Evolutionary conservation across 1,284 basidiomycete genomes (phyloP).

Genomic region (Coniferiporia sulphurascens): DNA sequence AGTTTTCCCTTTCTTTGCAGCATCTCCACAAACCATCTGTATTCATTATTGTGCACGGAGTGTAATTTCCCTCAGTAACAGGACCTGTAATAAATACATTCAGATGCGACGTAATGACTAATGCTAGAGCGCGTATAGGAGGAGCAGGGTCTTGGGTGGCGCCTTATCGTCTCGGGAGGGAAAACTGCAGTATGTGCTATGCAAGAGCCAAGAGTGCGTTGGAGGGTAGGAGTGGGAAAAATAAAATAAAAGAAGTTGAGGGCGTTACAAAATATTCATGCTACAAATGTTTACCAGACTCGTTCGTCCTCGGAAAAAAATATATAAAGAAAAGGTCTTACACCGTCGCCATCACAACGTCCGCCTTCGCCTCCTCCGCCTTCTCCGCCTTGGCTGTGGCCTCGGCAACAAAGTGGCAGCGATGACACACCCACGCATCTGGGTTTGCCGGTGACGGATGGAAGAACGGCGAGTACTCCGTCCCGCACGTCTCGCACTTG

Average conservation of each 20-base stretch:
- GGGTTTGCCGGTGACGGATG: constrained; percentile 25
- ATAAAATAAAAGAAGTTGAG: no score
- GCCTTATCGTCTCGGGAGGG: background rate
- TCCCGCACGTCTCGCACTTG: constrained; percentile 32
- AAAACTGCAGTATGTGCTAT: background rate
- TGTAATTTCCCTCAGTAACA: constrained; percentile 5
- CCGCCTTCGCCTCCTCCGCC: constrained; percentile 22
- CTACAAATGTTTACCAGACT: background rate
- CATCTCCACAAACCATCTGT: constrained; percentile 6
- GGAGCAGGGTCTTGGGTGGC: background rate
- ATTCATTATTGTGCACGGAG: constrained; percentile 11
- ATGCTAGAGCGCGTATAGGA: no score
- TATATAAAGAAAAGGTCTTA: background rate
- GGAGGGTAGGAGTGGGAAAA: no score
- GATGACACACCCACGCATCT: constrained; percentile 48
- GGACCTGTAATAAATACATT: constrained; percentile 7
- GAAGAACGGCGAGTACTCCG: constrained; percentile 38
- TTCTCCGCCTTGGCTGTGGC: constrained; percentile 19
- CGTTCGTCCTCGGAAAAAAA: background rate
- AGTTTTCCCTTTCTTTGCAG: background rate
- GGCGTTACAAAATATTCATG: no score
- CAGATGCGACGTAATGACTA: background rate
- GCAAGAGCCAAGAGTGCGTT: background rate
- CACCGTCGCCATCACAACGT: constrained; percentile 21
- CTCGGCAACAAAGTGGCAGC: constrained; percentile 40